Evolutionary conservation across 495 filamentous ascomycete species (phyloP).

Genomic region (Penicillium lagena): DNA sequence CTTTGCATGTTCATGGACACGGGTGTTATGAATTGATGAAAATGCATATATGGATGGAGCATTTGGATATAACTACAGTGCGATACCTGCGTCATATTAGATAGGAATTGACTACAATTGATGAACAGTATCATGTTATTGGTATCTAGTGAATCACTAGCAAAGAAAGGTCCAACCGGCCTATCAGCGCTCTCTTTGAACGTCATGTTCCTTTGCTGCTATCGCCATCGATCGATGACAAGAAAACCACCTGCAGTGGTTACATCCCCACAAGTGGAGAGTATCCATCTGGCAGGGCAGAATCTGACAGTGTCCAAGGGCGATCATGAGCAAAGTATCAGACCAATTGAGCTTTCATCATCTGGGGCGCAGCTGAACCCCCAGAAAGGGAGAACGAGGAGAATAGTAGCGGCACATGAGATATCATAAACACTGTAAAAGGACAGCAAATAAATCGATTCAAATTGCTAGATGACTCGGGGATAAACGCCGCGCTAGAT

Average conservation of each 20-base stretch:
- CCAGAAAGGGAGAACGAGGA: neutral
- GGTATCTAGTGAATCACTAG: neutral
- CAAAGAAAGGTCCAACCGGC: neutral
- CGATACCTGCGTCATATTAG: conserved; percentile 21
- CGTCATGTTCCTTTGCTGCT: conserved; percentile 16
- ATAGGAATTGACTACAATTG: conserved; percentile 3
- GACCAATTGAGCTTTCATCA: conserved; percentile 29
- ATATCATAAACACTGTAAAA: neutral
- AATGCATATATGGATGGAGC: conserved; percentile 27
- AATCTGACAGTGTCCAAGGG: conserved; percentile 1
- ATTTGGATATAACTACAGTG: conserved; percentile 16
- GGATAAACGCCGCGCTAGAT: no score
- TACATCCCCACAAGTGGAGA: conserved; percentile 23
- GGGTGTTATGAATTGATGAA: conserved; percentile 22
- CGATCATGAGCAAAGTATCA: conserved; percentile 7
- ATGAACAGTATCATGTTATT: neutral
- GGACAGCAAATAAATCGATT: neutral
- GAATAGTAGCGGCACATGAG: neutral
- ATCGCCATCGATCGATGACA: conserved; percentile 1
- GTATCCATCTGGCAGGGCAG: conserved; percentile 23
- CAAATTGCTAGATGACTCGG: neutral
- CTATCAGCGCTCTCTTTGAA: conserved; percentile 48
- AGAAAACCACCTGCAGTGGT: conserved; percentile 12
- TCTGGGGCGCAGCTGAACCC: conserved; percentile 9
- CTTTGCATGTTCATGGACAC: conserved; percentile 1